Evolutionary conservation across 257 asterid species (phyloP).

Genomic region (Gynochthodes officinalis): DNA sequence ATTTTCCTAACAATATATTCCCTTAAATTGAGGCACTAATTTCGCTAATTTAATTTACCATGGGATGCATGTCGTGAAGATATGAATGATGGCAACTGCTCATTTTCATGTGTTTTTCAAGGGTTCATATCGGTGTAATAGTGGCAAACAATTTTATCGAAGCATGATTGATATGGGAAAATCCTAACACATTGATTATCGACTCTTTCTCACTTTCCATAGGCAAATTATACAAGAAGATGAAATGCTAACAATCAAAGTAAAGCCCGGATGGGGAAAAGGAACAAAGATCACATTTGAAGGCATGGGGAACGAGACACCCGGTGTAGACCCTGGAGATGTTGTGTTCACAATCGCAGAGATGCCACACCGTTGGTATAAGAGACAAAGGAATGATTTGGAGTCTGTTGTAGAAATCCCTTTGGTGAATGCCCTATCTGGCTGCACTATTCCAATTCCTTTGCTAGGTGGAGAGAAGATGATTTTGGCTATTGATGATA

Average conservation of each 20-base stretch:
- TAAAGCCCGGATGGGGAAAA: conserved; percentile 69
- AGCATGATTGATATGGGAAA: too few species aligned
- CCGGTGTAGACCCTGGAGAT: conserved; percentile 44
- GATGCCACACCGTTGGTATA: conserved; percentile 43
- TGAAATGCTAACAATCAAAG: conserved; percentile 58
- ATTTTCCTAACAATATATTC: too few species aligned
- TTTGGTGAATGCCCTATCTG: conserved; percentile 58
- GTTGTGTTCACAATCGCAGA: conserved; percentile 52
- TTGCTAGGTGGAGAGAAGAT: conserved; percentile 44
- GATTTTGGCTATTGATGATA: conserved; percentile 46
- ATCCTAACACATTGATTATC: not conserved
- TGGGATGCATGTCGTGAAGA: too few species aligned
- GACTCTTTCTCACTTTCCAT: conserved; percentile 9
- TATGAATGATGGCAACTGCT: too few species aligned
- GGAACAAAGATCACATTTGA: conserved; percentile 72
- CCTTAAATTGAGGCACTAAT: too few species aligned
- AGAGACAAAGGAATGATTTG: conserved; percentile 58
- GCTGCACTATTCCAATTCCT: conserved; percentile 53
- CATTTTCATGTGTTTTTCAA: too few species aligned
- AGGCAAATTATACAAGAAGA: conserved; percentile 53
- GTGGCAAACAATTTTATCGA: too few species aligned
- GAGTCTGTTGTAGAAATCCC: conserved; percentile 46
- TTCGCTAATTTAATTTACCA: too few species aligned
- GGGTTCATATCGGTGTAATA: too few species aligned
- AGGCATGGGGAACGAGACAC: conserved; percentile 55